A percentile compares a stretch with the other conserved stretches of the same genome.
Conservation (phyloP, 345 rosid species). For the Angophora floribunda region DNA sequence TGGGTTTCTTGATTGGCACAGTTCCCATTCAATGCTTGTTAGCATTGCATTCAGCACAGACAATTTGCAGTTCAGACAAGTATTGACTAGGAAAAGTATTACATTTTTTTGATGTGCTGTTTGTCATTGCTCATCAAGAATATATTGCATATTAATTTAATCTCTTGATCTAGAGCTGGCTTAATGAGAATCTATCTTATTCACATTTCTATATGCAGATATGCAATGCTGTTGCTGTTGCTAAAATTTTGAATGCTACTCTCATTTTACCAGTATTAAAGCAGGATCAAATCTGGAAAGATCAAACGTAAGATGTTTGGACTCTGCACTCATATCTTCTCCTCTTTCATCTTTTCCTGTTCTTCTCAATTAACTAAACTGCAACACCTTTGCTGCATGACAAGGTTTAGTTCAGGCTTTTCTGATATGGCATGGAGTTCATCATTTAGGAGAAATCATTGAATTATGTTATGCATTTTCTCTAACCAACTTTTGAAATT, state of each 20-base stretch:
- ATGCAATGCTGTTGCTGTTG: slow-evolving; percentile 99
- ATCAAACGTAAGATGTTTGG: slow-evolving; percentile 67
- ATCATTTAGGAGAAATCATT: not conserved
- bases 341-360: not conserved
- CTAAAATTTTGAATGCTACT: slow-evolving; percentile 97
- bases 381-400: not conserved
- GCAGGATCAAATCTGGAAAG: slow-evolving; percentile 99
- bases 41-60: not conserved
- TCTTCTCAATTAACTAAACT: not conserved
- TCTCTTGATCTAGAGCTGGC: not conserved
- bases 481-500: not conserved
- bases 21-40: not conserved
- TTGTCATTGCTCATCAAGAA: not conserved
- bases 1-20: not conserved
- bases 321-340: not conserved
- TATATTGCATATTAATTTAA: not conserved
- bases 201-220: slow-evolving; percentile 46
- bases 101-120: not conserved
- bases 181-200: not conserved
- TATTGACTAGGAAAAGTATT: not conserved
- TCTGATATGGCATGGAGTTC: not conserved
- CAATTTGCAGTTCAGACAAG: not conserved
- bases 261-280: slow-evolving; percentile 94
- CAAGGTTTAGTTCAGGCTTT: not conserved
- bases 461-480: not conserved